Evolutionary conservation across 768 basidiomycete genomes (phyloP).

Genomic region (Boletus barrowsii): DNA sequence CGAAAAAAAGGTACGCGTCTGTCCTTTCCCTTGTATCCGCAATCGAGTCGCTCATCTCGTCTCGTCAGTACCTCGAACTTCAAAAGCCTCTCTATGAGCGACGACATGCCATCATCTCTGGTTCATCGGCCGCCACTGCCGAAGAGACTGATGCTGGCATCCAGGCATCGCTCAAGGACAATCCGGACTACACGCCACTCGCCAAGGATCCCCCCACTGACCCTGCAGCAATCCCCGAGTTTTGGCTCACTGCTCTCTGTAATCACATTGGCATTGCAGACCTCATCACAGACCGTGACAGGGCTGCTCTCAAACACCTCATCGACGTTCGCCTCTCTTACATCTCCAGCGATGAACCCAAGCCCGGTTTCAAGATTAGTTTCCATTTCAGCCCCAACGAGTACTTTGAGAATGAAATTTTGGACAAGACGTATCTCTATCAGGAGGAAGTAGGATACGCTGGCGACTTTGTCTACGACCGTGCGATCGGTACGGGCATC

Average conservation of each 20-base stretch:
- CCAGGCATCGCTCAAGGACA: slow-evolving; percentile 68
- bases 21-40: slow-evolving; percentile 12
- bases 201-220: slow-evolving; percentile 47
- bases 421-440: slow-evolving; percentile 95
- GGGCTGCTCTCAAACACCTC: slow-evolving; percentile 77
- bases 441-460: slow-evolving; percentile 90
- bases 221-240: slow-evolving; percentile 70
- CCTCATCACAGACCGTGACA: slow-evolving; percentile 92
- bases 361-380: slow-evolving; percentile 88
- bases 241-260: slow-evolving; percentile 95
- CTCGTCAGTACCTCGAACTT: slow-evolving; percentile 64
- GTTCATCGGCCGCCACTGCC: slow-evolving; percentile 63
- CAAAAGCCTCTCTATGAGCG: slow-evolving; percentile 85
- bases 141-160: slow-evolving; percentile 86
- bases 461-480: slow-evolving; percentile 96
- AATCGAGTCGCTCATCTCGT: slow-evolving; percentile 8
- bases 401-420: slow-evolving; percentile 78
- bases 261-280: slow-evolving; percentile 87
- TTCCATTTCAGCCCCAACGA: slow-evolving; percentile 84
- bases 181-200: slow-evolving; percentile 64
- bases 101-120: slow-evolving; percentile 79
- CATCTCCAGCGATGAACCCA: slow-evolving; percentile 56
- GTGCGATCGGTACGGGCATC: slow-evolving; percentile 87
- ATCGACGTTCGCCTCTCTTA: slow-evolving; percentile 80
- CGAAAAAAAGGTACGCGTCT: slow-evolving; percentile 79